Percentiles rank a stretch among this genome's conserved stretches.
phyloP scores from a whole-genome alignment of 1,284 basidiomycete genomes.

The Rhodotorula sp. region DNA sequence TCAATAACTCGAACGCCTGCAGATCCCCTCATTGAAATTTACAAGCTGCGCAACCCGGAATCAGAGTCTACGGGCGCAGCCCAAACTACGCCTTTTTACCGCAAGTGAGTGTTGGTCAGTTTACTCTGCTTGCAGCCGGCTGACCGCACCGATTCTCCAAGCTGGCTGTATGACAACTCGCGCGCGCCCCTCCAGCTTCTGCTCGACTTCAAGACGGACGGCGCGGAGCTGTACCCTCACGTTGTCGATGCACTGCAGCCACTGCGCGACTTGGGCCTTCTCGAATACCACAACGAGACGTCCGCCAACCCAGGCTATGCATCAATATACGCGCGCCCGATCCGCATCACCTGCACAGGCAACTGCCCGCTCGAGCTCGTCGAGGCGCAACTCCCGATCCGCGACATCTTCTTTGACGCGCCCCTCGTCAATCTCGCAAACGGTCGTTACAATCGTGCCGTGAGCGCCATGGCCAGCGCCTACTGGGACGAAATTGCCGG shows the following conservation, averaged over 20 bases:
- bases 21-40: conserved; percentile 22
- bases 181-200: conserved; percentile 17
- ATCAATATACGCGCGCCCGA: conserved; percentile 41
- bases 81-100: no score
- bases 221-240: conserved; percentile 1
- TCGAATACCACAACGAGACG: conserved; percentile 19
- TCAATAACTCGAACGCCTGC: not conserved
- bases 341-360: conserved; percentile 49
- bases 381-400: conserved; percentile 34
- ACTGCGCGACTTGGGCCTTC: conserved; percentile 24
- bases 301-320: conserved; percentile 1
- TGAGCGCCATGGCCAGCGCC: conserved; percentile 15
- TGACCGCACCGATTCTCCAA: not conserved
- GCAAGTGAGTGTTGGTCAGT: conserved; percentile 3
- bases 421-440: conserved; percentile 41
- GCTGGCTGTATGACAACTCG: conserved; percentile 20
- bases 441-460: conserved; percentile 1
- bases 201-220: conserved; percentile 30
- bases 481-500: conserved; percentile 12
- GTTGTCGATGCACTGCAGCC: conserved; percentile 28
- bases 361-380: conserved; percentile 46
- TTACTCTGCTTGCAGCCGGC: no score
- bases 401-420: conserved; percentile 49
- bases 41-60: conserved; percentile 10
- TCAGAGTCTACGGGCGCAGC: not conserved